A percentile compares a stretch with the other conserved stretches of the same genome.
Evolutionary conservation across 176 grass and related monocot genomes (phyloP).

Genomic region (Aechmea fasciata): DNA sequence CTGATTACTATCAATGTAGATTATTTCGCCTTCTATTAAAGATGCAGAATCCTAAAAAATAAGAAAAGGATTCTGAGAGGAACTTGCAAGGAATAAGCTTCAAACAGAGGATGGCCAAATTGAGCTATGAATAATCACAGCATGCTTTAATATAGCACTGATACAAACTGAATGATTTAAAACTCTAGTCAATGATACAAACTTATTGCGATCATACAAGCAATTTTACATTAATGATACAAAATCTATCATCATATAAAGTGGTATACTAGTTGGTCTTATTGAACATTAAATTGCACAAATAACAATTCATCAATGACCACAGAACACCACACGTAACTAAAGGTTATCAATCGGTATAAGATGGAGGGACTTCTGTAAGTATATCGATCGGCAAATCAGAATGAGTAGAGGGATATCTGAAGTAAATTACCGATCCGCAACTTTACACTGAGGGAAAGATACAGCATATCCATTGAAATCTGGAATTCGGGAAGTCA

Average conservation of each 20-base stretch:
- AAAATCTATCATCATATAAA: neutral
- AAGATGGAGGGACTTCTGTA: neutral
- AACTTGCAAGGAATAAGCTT: too few species aligned
- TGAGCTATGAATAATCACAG: too few species aligned
- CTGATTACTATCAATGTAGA: too few species aligned
- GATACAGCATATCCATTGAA: slow-evolving; percentile 1
- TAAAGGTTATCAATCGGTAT: neutral
- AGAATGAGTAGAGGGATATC: neutral
- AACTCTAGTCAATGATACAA: neutral
- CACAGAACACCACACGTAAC: neutral
- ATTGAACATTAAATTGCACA: neutral
- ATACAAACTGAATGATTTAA: too few species aligned
- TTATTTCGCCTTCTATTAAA: too few species aligned
- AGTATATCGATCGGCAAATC: neutral
- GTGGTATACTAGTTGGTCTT: neutral
- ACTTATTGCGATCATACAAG: neutral
- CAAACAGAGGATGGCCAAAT: too few species aligned
- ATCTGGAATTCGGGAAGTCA: neutral
- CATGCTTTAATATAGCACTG: too few species aligned
- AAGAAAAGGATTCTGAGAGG: too few species aligned
- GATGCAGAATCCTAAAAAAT: too few species aligned
- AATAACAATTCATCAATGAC: neutral
- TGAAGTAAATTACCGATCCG: neutral
- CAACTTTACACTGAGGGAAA: neutral
- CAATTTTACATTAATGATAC: neutral